Evolutionary conservation across 139 green algal genomes (phyloP).

Genomic region (Micractinium conductrix): DNA sequence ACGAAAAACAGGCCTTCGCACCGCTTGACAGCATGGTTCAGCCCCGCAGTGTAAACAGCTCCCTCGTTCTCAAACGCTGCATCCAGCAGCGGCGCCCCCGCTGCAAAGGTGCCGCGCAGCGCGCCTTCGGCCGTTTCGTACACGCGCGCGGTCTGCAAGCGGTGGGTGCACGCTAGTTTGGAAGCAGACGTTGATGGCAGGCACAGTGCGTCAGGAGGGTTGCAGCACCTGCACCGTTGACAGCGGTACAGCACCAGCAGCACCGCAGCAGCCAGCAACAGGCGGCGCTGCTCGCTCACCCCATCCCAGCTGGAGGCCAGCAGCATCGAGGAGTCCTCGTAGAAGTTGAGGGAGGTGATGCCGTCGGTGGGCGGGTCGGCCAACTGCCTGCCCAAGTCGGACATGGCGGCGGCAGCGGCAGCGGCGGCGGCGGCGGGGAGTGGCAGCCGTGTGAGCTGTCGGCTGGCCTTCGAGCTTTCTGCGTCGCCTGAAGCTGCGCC

Average conservation of each 20-base stretch:
- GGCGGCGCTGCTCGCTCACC: constrained; percentile 41
- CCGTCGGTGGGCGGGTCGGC: constrained; percentile 66
- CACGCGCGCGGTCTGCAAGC: constrained; percentile 59
- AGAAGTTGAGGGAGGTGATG: constrained; percentile 71
- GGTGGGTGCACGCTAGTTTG: background rate
- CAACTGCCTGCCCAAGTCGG: constrained; percentile 42
- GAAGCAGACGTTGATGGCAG: background rate
- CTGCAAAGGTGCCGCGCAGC: constrained; percentile 50
- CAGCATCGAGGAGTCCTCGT: constrained; percentile 54
- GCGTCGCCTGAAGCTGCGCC: too few species aligned
- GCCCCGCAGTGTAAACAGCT: constrained; percentile 58
- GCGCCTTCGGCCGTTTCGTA: constrained; percentile 66
- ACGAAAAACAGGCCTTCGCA: constrained; percentile 29
- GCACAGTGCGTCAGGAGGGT: background rate
- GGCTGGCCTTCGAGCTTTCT: too few species aligned
- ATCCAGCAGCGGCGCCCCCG: constrained; percentile 77
- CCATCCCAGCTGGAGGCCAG: constrained; percentile 81
- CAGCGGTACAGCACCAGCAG: background rate
- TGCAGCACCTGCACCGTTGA: background rate
- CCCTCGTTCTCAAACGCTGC: constrained; percentile 68
- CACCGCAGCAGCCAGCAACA: background rate
- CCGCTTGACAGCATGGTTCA: constrained; percentile 71
- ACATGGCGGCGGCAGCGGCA: constrained; percentile 2
- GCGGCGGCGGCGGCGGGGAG: background rate
- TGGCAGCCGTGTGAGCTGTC: background rate